These are phyloP conservation scores for Cupressus sempervirens DNA, from an alignment of 75 land plant genomes.

Conservation along the genomic window DNA sequence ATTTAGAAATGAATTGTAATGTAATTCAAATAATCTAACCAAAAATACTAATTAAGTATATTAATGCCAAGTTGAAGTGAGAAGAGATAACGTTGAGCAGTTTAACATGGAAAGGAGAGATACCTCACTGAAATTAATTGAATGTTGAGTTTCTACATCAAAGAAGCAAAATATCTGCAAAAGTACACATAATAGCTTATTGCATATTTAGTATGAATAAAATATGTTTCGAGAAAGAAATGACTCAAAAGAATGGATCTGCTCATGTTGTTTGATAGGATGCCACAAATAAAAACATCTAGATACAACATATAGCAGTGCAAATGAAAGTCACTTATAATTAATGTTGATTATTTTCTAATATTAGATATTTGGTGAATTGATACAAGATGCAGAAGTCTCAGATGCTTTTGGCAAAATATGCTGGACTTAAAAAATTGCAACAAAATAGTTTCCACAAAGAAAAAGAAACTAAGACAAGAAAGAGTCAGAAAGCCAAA, in stretches of 20 bases:
- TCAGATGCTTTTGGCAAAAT: neutral
- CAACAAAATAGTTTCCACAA: neutral
- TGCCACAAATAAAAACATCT: neutral
- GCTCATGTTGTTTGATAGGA: neutral
- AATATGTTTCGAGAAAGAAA: neutral
- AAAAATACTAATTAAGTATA: neutral
- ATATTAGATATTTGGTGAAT: neutral
- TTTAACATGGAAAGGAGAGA: neutral
- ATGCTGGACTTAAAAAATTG: neutral
- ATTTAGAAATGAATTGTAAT: neutral
- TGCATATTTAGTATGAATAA: neutral
- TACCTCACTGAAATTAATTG: constrained; percentile 65
- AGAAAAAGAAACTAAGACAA: neutral
- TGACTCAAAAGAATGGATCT: neutral
- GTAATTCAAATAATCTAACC: neutral
- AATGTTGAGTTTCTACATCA: constrained; percentile 42
- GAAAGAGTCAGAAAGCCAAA: too few species aligned
- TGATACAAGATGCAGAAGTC: neutral
- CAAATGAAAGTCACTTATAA: neutral
- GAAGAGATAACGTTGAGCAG: neutral
- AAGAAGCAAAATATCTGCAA: constrained; percentile 59
- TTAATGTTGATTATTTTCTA: neutral
- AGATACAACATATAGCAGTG: neutral
- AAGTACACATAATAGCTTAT: neutral
- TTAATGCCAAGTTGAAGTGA: neutral